Evolutionary conservation across 495 filamentous ascomycete species (phyloP), one percentile per base, ranked within the genome.

Genomic region (Tuber melanosporum): DNA sequence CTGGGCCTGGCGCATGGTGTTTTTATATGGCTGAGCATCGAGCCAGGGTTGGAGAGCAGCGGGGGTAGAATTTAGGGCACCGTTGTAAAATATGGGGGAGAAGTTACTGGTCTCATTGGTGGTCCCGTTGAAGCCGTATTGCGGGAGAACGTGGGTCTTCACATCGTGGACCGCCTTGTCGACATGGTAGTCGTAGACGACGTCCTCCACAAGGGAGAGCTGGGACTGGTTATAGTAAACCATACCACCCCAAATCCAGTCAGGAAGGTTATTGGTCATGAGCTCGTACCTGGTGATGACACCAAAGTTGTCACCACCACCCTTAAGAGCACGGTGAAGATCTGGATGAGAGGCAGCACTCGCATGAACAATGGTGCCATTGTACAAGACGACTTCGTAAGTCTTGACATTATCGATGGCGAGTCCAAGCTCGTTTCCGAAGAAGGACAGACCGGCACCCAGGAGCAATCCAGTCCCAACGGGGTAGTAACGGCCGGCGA

Each of bases 291-390:
- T 78, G 7, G 89, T 90, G 32, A 90, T 87, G 74, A 92, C 86
- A n/a, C 89, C 89, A 75, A 90, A 88, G 83, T 90, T 91, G 78
- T 87, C 88, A 8, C 85, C 84, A 47, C 88, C 87, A 52, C 89
- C 89, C 74, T 89, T 88, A 5, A 91, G 83, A 3, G 88, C 87
- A 15, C 81, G 79, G 76, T 86, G 90, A 8, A 91, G 88, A 71
- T 87, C 85, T 1, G 76, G n/a, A 62, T 85, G 71, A n/a, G 44
- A 36, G 3, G 71, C 70, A 1, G 74, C 66, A n/a, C 79, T 85
- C 41, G 84, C 86, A 26, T 82, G 82, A n/a, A 85, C 75, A 43
- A 86, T 77, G 0, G 32, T 57, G 0, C 85, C 85, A 46, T 83
- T 74, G 43, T 85, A 82, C 0, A 87, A 84, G 1, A 88, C 87